Base-by-base conservation (phyloP, 1,284 basidiomycete species). In the Leccinum griseonigrum region DNA sequence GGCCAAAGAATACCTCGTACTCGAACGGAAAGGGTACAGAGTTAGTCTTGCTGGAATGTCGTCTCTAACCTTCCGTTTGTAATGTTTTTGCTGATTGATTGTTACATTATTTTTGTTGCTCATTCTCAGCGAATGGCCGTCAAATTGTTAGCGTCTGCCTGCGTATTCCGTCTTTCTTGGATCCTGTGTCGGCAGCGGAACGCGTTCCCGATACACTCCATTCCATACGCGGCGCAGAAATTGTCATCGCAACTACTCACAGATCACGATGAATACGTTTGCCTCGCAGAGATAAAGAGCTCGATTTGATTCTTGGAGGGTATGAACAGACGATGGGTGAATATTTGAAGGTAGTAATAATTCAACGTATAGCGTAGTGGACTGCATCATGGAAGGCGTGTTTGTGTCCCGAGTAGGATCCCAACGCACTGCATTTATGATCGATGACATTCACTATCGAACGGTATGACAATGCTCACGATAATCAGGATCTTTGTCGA, bases 291-390 rank as follows among this genome's bases (percentile, higher is more conserved):
- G 11, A 58, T 18, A 31, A 54, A 28, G 29, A 58, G 38, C 10
- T 66, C 2, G 56, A 62, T 55, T 46, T 68, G 9, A 60, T 69
- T 38, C 56, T 65, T 9, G 60, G 56, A 0, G 59, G 14, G 89
- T 59, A 94, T 92, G 75, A 94, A 94, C 0, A 90, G 89, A 8
- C 92, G 82, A 70, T 94, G 92, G 52, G 93, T 86, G 48, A 89
- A 80, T 68, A 94, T 93, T 67, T 90, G 88, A 13, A 88, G 77
- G 62, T 87, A 80, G 70, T 93, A 92, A 71, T 90, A 93, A 9
- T 79, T 77, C 2, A 22, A 82, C 75, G 67, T 91, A 91, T 3
- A 94, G 79, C 16, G 77, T 67, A 0, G 85, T 87, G 0, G 89
- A 90, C 75, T 93, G 91, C 62, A 84, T 79, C 74, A 93, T 90